Evolutionary conservation across 2,329 filamentous ascomycete genomes (phyloP), one percentile per base, ranked within the genome.

Genomic region (Clathrospora elynae): DNA sequence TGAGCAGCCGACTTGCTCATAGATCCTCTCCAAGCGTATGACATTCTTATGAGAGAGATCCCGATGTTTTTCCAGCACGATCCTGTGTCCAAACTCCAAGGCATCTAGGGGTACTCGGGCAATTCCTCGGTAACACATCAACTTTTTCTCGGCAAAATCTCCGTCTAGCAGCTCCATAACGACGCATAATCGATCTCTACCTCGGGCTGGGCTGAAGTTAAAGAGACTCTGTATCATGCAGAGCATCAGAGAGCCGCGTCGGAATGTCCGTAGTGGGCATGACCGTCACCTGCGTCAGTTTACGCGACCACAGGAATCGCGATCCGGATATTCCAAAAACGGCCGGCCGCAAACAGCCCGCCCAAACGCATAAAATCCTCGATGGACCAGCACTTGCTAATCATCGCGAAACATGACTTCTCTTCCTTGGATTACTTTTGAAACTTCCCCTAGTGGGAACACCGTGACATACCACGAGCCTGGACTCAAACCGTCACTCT

Each of bases 1-100:
- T 25, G 41, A 11, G 28, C 45, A 53, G 10, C 49, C 38, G 3
- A 29, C 13, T 23, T 42, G 17, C 20, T 36, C 32, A 18, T 24
- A 42, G 12, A 42, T 42, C 19, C 4, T 35, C 33, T 35, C 4
- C 8, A 35, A 25, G 20, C 22, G 33, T 24, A 24, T 24, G n/a
- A 35, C 19, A 35, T 35, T 35, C 33, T 25, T 25, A 24, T n/a
- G 12, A 24, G 33, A 35, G 33, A 26, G 22, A 7, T 41, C 23
- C 17, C 32, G 25, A 38, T 38, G 35, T 38, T 38, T 38, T 25
- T 38, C 35, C 12, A 40, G 28, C 28, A 40, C 20, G 14, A 25
- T 33, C 36, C 36, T 33, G 36, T 40, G 36, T 33, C 20, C 20
- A 40, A 40, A 40, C 18, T 14, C 24, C 13, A 40, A 40, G 25